Percentiles rank a stretch among this genome's conserved stretches.
phyloP scores from a whole-genome alignment of 202 grass and related monocot species.

The Sporobolus alterniflorus region DNA sequence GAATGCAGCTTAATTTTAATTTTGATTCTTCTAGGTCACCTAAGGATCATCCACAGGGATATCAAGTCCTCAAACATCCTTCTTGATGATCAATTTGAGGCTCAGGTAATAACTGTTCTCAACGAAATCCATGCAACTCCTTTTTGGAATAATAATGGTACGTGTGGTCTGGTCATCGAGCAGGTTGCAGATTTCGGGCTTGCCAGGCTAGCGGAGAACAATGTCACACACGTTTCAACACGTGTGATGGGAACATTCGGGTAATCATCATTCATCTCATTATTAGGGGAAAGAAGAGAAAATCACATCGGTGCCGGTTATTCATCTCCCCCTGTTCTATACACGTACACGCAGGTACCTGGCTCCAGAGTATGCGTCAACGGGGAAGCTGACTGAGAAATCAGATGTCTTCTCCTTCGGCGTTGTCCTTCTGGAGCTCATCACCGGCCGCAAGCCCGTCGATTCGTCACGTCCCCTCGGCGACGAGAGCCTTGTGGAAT shows the following conservation, averaged over 20 bases:
- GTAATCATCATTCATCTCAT: conserved; percentile 38
- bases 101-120: conserved; percentile 63
- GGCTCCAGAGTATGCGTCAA: conserved; percentile 88
- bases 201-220: conserved; percentile 70
- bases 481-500: conserved; percentile 94
- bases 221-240: conserved; percentile 85
- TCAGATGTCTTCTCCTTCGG: conserved; percentile 95
- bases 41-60: conserved; percentile 93
- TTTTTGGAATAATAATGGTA: too few relatives aligned
- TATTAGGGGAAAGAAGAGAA: neutral
- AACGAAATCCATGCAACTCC: too few relatives aligned
- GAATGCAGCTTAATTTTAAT: neutral
- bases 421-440: conserved; percentile 88
- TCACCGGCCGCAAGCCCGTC: conserved; percentile 80
- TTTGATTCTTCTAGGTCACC: conserved; percentile 64
- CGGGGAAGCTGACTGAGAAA: conserved; percentile 86
- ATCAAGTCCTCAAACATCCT: conserved; percentile 97
- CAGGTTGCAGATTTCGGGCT: conserved; percentile 93
- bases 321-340: too few relatives aligned
- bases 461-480: conserved; percentile 72
- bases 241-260: conserved; percentile 97
- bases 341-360: conserved; percentile 55
- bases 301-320: neutral
- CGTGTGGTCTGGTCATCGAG: neutral
- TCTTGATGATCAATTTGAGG: conserved; percentile 81